A percentile compares a stretch with the other conserved stretches of the same genome.
phyloP scores from a whole-genome alignment of 306 rosid species.

The Citrullus mucosospermus region DNA sequence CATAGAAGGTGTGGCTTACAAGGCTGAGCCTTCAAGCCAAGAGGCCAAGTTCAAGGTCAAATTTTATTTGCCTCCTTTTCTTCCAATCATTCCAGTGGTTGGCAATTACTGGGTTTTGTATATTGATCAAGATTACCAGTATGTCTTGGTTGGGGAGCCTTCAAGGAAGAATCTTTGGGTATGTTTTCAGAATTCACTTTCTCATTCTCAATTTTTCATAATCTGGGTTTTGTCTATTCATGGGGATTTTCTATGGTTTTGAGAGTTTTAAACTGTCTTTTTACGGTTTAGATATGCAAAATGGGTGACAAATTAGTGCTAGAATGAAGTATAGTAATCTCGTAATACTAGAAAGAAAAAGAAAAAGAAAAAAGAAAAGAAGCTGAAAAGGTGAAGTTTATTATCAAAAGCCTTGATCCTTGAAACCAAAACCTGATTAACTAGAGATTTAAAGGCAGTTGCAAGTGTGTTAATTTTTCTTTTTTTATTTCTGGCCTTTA shows the following conservation, averaged over 20 bases:
- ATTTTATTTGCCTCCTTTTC: slow-evolving; percentile 68
- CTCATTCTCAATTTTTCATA: not conserved
- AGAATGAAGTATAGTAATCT: too few species aligned
- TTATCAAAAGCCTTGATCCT: too few species aligned
- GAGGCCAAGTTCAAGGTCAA: slow-evolving; percentile 87
- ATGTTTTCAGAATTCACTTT: not conserved
- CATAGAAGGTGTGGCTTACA: slow-evolving; percentile 68
- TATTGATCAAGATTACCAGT: slow-evolving; percentile 54
- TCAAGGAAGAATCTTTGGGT: slow-evolving; percentile 73
- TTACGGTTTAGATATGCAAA: too few species aligned
- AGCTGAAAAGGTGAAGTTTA: too few species aligned
- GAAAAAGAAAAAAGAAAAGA: too few species aligned
- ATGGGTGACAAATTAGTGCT: too few species aligned
- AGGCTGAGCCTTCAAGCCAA: slow-evolving; percentile 53
- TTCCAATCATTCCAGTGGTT: slow-evolving; percentile 66
- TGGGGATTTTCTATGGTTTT: not conserved
- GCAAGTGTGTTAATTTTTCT: too few species aligned
- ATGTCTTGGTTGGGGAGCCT: slow-evolving; percentile 75
- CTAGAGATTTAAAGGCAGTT: too few species aligned
- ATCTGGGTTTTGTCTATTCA: not conserved
- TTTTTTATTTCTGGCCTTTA: too few species aligned
- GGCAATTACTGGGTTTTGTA: slow-evolving; percentile 88
- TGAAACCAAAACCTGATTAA: too few species aligned
- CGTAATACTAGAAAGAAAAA: too few species aligned
- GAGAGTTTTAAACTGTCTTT: too few species aligned